A percentile compares a stretch with the other conserved stretches of the same genome.
Evolutionary conservation across 108 stramenopile genomes (phyloP).

Genomic region (Chaetoceros muelleri): DNA sequence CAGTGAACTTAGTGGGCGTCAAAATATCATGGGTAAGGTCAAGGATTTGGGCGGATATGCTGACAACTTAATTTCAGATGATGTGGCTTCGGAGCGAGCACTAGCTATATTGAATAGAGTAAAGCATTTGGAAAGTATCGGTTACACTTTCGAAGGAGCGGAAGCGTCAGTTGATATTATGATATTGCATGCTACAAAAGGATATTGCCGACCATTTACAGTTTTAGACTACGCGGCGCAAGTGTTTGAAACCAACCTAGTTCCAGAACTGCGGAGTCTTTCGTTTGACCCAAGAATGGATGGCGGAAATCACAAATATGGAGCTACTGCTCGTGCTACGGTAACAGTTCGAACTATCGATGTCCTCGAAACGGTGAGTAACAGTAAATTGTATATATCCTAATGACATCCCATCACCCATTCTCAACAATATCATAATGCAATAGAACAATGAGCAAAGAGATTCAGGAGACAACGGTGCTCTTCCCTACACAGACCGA

Average conservation of each 20-base stretch:
- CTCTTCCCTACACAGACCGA: slow-evolving; percentile 19
- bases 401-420: background rate
- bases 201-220: slow-evolving; percentile 83
- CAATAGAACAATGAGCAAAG: background rate
- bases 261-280: slow-evolving; percentile 64
- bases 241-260: slow-evolving; percentile 72
- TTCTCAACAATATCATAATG: background rate
- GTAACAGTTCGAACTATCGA: slow-evolving; percentile 68
- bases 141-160: slow-evolving; percentile 92
- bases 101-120: slow-evolving; percentile 78
- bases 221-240: slow-evolving; percentile 82
- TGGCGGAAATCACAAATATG: background rate
- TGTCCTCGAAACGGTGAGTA: slow-evolving; percentile 11
- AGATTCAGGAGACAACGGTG: background rate
- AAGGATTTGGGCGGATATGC: slow-evolving; percentile 46
- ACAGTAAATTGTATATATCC: background rate
- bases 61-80: slow-evolving; percentile 17
- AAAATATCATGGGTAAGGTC: slow-evolving; percentile 86
- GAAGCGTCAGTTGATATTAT: slow-evolving; percentile 89
- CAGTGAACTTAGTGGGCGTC: slow-evolving; percentile 78
- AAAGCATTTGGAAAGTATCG: slow-evolving; percentile 75
- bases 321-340: slow-evolving; percentile 71
- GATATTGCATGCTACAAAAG: slow-evolving; percentile 81
- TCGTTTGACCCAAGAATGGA: slow-evolving; percentile 21
- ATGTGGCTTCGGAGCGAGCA: slow-evolving; percentile 48